Conservation (phyloP, 2,329 filamentous ascomycete genomes). For the Sphaerostilbella broomeana region DNA sequence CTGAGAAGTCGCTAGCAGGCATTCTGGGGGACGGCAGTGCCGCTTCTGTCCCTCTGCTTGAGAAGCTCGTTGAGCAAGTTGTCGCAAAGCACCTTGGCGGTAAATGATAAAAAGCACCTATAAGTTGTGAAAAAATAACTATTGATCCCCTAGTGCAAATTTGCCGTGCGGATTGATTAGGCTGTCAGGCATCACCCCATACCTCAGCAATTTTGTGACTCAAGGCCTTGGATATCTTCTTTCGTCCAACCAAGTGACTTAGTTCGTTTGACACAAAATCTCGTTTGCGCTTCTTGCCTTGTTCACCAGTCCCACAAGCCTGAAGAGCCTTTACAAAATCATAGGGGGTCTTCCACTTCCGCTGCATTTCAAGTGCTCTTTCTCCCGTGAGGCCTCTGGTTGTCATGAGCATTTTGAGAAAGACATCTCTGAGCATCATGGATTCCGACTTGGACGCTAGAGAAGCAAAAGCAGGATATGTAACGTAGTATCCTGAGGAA, state of each 20-base stretch:
- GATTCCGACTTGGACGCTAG: conserved; percentile 69
- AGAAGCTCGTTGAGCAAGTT: conserved; percentile 67
- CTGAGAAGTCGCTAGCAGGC: conserved; percentile 80
- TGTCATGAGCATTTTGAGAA: conserved; percentile 81
- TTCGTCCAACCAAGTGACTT: conserved; percentile 54
- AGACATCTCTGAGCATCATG: conserved; percentile 67
- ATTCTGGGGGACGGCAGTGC: conserved; percentile 50
- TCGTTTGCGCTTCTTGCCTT: conserved; percentile 49
- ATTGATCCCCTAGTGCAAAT: not conserved
- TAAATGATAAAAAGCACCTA: conserved; percentile 17
- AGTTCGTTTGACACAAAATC: conserved; percentile 55
- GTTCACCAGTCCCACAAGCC: conserved; percentile 41
- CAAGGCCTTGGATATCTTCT: conserved; percentile 59
- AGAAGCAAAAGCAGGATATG: conserved; percentile 63
- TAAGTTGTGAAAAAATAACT: not conserved
- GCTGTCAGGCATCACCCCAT: conserved; percentile 51
- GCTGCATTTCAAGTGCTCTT: conserved; percentile 73
- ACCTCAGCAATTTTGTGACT: conserved; percentile 66
- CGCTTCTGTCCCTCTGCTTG: conserved; percentile 50
- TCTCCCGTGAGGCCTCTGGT: conserved; percentile 68
- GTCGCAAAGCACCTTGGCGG: conserved; percentile 55
- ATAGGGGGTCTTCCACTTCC: conserved; percentile 67
- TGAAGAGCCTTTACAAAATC: conserved; percentile 66
- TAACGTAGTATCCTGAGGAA: conserved; percentile 51
- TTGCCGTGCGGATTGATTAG: not conserved